Conservation (phyloP, 148 eudicot species). For the Diospyros lotus region DNA sequence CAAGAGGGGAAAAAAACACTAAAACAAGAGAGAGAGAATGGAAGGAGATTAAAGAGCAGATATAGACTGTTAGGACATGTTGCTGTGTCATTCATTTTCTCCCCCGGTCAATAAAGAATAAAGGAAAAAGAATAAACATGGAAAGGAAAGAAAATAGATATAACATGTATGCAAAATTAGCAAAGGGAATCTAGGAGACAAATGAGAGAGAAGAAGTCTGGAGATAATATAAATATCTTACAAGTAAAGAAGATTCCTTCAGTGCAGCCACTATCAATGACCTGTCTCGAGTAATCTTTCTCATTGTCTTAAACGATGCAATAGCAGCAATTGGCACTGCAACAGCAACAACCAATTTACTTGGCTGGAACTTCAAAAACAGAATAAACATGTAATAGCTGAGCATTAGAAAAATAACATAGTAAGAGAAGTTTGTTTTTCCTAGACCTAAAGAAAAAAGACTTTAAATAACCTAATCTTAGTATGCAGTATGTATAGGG, state of each 20-base stretch:
- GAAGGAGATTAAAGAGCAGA: background rate
- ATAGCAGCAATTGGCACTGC: constrained; percentile 82
- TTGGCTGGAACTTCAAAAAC: background rate
- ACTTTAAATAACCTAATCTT: too few relatives aligned
- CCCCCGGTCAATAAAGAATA: background rate
- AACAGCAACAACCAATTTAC: constrained; percentile 20
- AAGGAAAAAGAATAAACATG: background rate
- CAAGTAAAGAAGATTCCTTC: constrained; percentile 74
- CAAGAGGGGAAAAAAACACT: background rate
- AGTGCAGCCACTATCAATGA: constrained; percentile 66
- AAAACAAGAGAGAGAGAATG: background rate
- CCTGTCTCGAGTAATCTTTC: constrained; percentile 60
- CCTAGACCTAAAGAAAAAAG: too few relatives aligned
- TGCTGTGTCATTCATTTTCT: background rate
- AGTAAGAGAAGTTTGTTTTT: too few relatives aligned
- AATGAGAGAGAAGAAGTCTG: background rate
- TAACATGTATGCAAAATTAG: too few relatives aligned
- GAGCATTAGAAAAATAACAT: too few relatives aligned
- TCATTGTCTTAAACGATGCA: constrained; percentile 79
- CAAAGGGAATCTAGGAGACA: background rate
- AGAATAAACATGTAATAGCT: background rate
- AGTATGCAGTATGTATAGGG: too few relatives aligned
- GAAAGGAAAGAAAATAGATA: background rate
- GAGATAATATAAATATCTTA: constrained; percentile 29
- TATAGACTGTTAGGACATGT: background rate